Evolutionary conservation across 306 rosid genomes (phyloP).

Genomic region (Cucurbita ficifolia): DNA sequence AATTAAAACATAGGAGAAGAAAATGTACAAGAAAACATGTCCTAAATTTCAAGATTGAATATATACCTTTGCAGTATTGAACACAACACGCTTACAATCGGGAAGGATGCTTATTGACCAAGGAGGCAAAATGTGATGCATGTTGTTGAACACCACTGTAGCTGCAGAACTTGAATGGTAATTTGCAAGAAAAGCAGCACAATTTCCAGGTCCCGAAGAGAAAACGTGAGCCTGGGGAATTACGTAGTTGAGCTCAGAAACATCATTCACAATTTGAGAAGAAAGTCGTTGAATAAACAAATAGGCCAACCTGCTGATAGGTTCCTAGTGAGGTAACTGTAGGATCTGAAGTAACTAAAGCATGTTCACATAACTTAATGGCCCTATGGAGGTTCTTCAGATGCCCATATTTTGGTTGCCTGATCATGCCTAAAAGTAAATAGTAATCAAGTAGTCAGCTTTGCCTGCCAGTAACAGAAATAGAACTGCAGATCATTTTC

Average conservation of each 20-base stretch:
- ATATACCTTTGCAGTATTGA: constrained; percentile 75
- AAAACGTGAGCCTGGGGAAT: constrained; percentile 63
- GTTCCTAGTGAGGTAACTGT: constrained; percentile 53
- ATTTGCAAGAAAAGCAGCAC: constrained; percentile 89
- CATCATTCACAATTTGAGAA: constrained; percentile 2
- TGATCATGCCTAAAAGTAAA: constrained; percentile 49
- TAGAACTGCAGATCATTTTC: neutral
- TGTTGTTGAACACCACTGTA: constrained; percentile 52
- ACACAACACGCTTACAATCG: constrained; percentile 61
- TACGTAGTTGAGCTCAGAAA: constrained; percentile 4
- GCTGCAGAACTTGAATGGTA: constrained; percentile 41
- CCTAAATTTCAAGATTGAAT: neutral
- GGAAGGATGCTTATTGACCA: constrained; percentile 99
- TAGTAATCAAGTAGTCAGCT: constrained; percentile 8
- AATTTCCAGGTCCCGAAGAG: constrained; percentile 37
- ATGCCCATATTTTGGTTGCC: constrained; percentile 83
- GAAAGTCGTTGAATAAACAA: constrained; percentile 1
- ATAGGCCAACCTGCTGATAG: constrained; percentile 54
- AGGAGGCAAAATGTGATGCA: constrained; percentile 66
- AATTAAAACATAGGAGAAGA: constrained; percentile 3
- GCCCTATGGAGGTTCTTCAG: constrained; percentile 76
- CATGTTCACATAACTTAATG: constrained; percentile 61
- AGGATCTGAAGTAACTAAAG: constrained; percentile 80
- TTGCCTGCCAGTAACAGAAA: neutral
- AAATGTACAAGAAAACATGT: neutral